A percentile compares a stretch with the other conserved stretches of the same genome.
Evolutionary conservation across 306 rosid genomes (phyloP).

Genomic region (Ammopiptanthus mongolicus): DNA sequence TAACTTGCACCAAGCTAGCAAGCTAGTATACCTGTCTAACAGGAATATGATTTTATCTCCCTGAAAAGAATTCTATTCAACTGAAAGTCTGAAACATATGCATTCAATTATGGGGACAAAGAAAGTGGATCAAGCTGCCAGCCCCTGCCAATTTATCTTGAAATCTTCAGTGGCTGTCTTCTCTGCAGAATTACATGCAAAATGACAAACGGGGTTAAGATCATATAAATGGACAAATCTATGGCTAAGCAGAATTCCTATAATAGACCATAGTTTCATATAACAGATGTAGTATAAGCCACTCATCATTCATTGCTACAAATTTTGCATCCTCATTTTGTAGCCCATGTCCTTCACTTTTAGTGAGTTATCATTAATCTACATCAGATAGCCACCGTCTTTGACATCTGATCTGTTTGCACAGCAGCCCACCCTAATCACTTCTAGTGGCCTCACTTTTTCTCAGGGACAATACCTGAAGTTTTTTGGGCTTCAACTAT

Average conservation of each 20-base stretch:
- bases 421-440: conserved; percentile 16
- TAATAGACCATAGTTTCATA: neutral
- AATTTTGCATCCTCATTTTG: neutral
- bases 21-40: neutral
- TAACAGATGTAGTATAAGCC: neutral
- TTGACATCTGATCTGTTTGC: conserved; percentile 22
- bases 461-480: conserved; percentile 11
- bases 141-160: conserved; percentile 13
- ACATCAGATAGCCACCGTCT: conserved; percentile 9
- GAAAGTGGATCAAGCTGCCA: conserved; percentile 9
- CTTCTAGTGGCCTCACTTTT: neutral
- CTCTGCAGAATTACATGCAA: conserved; percentile 31
- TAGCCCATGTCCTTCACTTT: no score
- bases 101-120: neutral
- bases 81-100: neutral
- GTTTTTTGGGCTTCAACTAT: conserved; percentile 19
- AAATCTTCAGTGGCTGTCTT: conserved; percentile 33
- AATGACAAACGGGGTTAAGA: neutral
- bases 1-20: neutral
- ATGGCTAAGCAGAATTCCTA: neutral
- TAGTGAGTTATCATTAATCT: neutral
- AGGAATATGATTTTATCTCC: neutral
- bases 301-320: neutral
- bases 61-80: neutral
- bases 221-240: neutral